Percentiles rank a stretch among this genome's conserved stretches.
Conservation (phyloP, 768 basidiomycete species). For the Melanogaster broomeanus region DNA sequence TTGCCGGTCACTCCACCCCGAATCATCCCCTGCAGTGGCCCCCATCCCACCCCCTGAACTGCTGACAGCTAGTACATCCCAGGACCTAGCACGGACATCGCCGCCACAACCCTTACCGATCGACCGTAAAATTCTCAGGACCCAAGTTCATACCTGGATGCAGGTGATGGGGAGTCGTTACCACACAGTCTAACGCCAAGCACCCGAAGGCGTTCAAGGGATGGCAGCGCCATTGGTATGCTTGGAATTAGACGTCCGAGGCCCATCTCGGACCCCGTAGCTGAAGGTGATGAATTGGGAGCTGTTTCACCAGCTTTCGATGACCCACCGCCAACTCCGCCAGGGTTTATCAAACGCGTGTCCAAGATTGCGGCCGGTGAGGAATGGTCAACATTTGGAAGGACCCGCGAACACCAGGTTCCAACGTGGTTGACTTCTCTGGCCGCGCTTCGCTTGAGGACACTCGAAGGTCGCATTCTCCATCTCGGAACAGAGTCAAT, state of each 20-base stretch:
- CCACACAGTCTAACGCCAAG: slow-evolving; percentile 31
- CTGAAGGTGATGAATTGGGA: slow-evolving; percentile 1
- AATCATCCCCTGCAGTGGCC: slow-evolving; percentile 9
- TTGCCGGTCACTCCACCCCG: slow-evolving; percentile 21
- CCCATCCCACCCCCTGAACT: not conserved
- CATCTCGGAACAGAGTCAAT: slow-evolving; percentile 17
- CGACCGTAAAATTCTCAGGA: slow-evolving; percentile 31
- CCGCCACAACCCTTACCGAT: slow-evolving; percentile 12
- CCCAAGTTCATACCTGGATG: slow-evolving; percentile 30
- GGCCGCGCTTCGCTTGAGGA: slow-evolving; percentile 10
- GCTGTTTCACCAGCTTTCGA: slow-evolving; percentile 2
- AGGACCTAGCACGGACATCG: not conserved
- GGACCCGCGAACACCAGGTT: slow-evolving; percentile 17
- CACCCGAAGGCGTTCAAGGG: slow-evolving; percentile 19
- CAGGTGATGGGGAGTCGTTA: slow-evolving; percentile 1
- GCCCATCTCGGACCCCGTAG: not conserved
- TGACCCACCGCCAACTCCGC: slow-evolving; percentile 11
- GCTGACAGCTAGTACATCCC: not conserved
- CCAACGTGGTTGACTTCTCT: slow-evolving; percentile 16
- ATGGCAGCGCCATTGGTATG: slow-evolving; percentile 3
- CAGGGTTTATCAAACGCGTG: slow-evolving; percentile 14
- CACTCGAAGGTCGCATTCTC: slow-evolving; percentile 18
- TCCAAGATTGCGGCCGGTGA: slow-evolving; percentile 20
- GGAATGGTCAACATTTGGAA: slow-evolving; percentile 40
- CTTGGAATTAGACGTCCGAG: slow-evolving; percentile 5